Conservation (phyloP, 1,139 yeast genomes). For the Yamadazyma conglobata region DNA sequence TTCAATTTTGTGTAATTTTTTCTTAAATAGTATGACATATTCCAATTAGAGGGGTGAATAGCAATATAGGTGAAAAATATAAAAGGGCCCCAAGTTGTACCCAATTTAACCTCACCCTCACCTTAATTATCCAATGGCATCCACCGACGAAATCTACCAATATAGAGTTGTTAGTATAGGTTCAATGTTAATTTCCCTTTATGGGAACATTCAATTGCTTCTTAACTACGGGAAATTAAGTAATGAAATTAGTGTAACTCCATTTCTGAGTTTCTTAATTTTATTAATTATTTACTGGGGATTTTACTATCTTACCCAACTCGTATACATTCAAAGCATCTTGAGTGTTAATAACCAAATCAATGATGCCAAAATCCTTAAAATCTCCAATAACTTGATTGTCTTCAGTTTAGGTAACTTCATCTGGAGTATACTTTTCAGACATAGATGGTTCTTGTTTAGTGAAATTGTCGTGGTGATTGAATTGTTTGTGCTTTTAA, state of each 20-base stretch:
- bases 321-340: slow-evolving; percentile 26
- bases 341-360: slow-evolving; percentile 37
- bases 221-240: slow-evolving; percentile 44
- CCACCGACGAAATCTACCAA: slow-evolving; percentile 11
- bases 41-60: slow-evolving; percentile 2
- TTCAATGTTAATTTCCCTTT: slow-evolving; percentile 50
- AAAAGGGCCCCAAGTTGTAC: too few relatives aligned
- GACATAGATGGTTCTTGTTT: slow-evolving; percentile 49
- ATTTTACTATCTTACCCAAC: slow-evolving; percentile 50
- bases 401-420: slow-evolving; percentile 57
- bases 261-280: slow-evolving; percentile 61
- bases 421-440: slow-evolving; percentile 60
- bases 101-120: background rate
- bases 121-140: too few relatives aligned
- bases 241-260: slow-evolving; percentile 51
- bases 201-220: slow-evolving; percentile 52
- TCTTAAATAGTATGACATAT: slow-evolving; percentile 1
- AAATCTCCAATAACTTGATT: slow-evolving; percentile 45
- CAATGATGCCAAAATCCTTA: slow-evolving; percentile 12
- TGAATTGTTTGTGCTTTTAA: slow-evolving; percentile 55
- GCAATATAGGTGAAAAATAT: slow-evolving; percentile 2
- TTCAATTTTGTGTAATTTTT: too few relatives aligned
- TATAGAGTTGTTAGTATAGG: slow-evolving; percentile 47
- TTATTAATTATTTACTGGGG: slow-evolving; percentile 59
- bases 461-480: slow-evolving; percentile 53